These are phyloP conservation scores for Wickerhamomyces kurtzmanii DNA, from an alignment of 805 yeast species.

Conservation along the genomic window DNA sequence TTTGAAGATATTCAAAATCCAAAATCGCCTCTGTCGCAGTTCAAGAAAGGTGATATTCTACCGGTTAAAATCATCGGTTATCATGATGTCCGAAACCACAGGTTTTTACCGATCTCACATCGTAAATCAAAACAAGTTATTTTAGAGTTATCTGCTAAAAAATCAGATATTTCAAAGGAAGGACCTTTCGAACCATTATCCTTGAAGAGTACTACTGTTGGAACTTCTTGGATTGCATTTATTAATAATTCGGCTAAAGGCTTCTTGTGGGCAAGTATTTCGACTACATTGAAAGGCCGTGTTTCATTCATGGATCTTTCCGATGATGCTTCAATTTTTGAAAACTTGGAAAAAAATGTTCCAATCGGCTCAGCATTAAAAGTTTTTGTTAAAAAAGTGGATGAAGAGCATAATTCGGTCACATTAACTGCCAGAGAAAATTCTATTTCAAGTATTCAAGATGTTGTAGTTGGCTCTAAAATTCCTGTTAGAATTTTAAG, in stretches of 20 bases:
- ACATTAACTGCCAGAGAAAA: conserved; percentile 38
- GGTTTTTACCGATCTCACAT: conserved; percentile 57
- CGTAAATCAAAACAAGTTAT: conserved; percentile 43
- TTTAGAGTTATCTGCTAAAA: conserved; percentile 54
- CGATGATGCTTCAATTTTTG: conserved; percentile 36
- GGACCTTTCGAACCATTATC: conserved; percentile 20
- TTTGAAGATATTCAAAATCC: conserved; percentile 45
- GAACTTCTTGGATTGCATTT: conserved; percentile 44
- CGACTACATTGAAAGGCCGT: conserved; percentile 61
- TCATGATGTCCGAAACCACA: conserved; percentile 62
- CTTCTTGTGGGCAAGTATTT: conserved; percentile 54
- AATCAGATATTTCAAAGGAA: conserved; percentile 24
- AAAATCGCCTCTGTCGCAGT: conserved; percentile 47
- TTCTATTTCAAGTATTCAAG: conserved; percentile 31
- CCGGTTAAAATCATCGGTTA: conserved; percentile 65
- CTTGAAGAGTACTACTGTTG: conserved; percentile 35
- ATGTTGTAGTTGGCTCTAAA: conserved; percentile 41
- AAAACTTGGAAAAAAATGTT: conserved; percentile 41
- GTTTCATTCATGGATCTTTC: conserved; percentile 56
- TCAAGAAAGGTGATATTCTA: conserved; percentile 47
- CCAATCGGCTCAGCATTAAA: conserved; percentile 68
- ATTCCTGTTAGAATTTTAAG: conserved; percentile 56
- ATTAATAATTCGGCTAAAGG: conserved; percentile 58
- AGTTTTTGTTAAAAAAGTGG: conserved; percentile 44
- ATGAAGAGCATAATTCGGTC: conserved; percentile 40